Evolutionary conservation across 345 rosid genomes (phyloP).

Genomic region (Raphanus raphanistrum): DNA sequence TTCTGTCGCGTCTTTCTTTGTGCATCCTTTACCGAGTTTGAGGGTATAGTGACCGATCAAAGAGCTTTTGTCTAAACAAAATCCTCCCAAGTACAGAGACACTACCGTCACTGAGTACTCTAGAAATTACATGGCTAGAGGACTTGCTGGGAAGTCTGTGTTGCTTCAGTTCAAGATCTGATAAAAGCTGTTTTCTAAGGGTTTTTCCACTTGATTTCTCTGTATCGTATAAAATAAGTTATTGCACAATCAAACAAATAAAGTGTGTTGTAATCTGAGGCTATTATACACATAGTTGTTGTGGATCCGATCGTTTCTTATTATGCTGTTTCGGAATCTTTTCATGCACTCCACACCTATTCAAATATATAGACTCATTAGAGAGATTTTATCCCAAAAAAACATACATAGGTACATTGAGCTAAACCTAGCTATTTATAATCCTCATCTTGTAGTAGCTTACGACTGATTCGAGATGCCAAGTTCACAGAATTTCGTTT

Average conservation of each 20-base stretch:
- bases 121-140: constrained; percentile 22
- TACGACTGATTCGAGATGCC: too few relatives aligned
- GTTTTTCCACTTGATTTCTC: not conserved
- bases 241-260: not conserved
- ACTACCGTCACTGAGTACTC: constrained; percentile 38
- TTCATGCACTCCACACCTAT: too few relatives aligned
- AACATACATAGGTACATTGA: too few relatives aligned
- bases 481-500: too few relatives aligned
- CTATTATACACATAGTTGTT: not conserved
- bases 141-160: constrained; percentile 38
- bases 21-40: not conserved
- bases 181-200: not conserved
- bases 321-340: too few relatives aligned
- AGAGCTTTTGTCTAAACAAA: constrained; percentile 47
- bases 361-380: too few relatives aligned
- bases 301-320: not conserved
- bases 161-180: constrained; percentile 30
- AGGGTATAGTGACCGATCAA: constrained; percentile 41
- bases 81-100: constrained; percentile 47
- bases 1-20: constrained; percentile 47
- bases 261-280: not conserved
- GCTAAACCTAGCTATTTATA: too few relatives aligned
- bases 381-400: too few relatives aligned
- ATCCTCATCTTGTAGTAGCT: too few relatives aligned
- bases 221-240: not conserved